Base-by-base conservation (phyloP, 768 basidiomycete genomes). In the Mycena crocata region DNA sequence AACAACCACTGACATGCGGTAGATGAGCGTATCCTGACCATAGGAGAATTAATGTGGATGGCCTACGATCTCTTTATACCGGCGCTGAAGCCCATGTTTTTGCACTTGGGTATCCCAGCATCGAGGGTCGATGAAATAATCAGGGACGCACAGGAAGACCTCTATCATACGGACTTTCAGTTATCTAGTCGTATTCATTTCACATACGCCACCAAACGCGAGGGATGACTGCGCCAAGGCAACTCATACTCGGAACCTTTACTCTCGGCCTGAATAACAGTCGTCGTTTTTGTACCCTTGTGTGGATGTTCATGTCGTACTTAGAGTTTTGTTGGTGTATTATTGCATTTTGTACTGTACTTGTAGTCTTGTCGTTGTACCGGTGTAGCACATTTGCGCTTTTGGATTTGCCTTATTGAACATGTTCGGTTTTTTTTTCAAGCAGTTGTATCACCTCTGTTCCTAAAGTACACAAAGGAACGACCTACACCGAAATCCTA, bases 21-120 rank as follows among this genome's bases (percentile, higher is more conserved):
- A 91, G 90, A 91, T 75, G 81, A 83, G 10, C 78, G 84, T 57
- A 81, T 85, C 37, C 82, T 91, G 37, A 90, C 88, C 26, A 84
- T 90, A 52, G 90, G 89, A 9, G 89, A 92, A 71, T 77, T 92
- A 24, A 89, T 90, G 42, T 92, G 91, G 91, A 87, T 91, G 88
- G 86, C 87, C 66, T 88, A 87, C 70, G 91, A 92, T 68, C 81
- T 86, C 26, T 82, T 91, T 66, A 79, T 92, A 39, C 89, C 89
- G 34, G 88, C 89, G 5, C 75, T 92, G 66, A 86, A 84, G 57
- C 89, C 89, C 17, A 80, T 90, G 42, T 85, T 91, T 73, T 75
- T 90, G 51, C 80, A 81, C 45, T 77, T 81, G 50, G 88, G 86
- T 8, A 77, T 90, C 57, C 79, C 85, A 28, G 86, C 87, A 49